Percentiles rank a stretch among this genome's conserved stretches.
Evolutionary conservation across 495 filamentous ascomycete genomes (phyloP).

Genomic region (Penicillium desertorum): DNA sequence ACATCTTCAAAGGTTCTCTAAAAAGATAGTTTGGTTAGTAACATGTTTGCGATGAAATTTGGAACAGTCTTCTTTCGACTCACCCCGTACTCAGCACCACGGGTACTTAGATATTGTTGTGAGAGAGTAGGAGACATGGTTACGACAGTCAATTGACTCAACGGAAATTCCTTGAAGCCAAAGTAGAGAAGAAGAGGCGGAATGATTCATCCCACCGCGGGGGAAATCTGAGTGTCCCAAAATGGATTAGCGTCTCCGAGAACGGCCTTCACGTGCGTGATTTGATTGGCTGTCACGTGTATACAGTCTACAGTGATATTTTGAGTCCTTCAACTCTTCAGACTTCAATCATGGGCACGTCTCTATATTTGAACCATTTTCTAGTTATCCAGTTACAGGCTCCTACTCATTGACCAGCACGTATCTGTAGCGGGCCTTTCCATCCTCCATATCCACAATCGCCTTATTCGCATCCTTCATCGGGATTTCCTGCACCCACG

Average conservation of each 20-base stretch:
- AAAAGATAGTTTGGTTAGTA: not conserved
- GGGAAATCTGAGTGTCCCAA: not conserved
- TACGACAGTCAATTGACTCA: not conserved
- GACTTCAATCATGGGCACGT: not conserved
- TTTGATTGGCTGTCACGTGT: conserved; percentile 4
- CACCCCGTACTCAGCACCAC: conserved; percentile 79
- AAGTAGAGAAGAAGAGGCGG: conserved; percentile 8
- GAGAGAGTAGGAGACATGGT: conserved; percentile 41
- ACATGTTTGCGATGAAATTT: not conserved
- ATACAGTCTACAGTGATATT: not conserved
- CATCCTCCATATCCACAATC: conserved; percentile 66
- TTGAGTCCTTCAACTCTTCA: not conserved
- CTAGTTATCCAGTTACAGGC: not conserved
- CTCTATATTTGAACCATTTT: not conserved
- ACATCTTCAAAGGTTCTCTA: conserved; percentile 75
- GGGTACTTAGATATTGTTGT: conserved; percentile 77
- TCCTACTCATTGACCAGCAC: conserved; percentile 62
- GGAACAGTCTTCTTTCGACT: conserved; percentile 16
- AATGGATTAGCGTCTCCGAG: conserved; percentile 32
- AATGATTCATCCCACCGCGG: conserved; percentile 19
- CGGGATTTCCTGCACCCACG: conserved; percentile 69
- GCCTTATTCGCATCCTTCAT: conserved; percentile 75
- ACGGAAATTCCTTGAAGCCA: not conserved
- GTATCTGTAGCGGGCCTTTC: conserved; percentile 73
- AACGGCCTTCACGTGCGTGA: conserved; percentile 30